These are phyloP conservation scores for Tilletia indica DNA, from an alignment of 1,284 basidiomycete species.

Conservation along the genomic window DNA sequence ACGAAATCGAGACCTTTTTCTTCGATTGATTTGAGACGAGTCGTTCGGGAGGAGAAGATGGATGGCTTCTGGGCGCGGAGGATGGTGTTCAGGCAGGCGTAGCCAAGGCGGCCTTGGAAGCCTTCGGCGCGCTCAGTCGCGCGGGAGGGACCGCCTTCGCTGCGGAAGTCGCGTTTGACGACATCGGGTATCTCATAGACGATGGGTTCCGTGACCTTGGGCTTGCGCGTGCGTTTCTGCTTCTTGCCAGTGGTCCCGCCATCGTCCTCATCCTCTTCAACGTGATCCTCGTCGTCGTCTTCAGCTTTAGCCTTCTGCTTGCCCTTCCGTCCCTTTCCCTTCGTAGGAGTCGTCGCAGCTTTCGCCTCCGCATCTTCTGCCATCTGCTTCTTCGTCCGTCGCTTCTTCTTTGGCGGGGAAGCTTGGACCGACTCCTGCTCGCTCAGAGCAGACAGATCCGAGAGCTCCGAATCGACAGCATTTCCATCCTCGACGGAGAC, in stretches of 20 bases:
- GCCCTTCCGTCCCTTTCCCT: background rate
- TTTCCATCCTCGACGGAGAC: background rate
- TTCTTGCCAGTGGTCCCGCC: background rate
- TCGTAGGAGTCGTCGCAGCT: background rate
- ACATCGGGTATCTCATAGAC: conserved; percentile 69
- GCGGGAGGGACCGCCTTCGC: conserved; percentile 34
- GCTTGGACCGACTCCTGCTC: background rate
- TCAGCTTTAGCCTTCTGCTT: conserved; percentile 9
- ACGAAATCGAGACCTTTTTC: conserved; percentile 69
- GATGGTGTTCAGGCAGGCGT: conserved; percentile 82
- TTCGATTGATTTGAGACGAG: conserved; percentile 64
- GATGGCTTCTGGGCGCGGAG: conserved; percentile 69
- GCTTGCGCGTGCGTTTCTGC: conserved; percentile 52
- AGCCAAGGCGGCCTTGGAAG: conserved; percentile 58
- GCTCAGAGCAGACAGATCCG: conserved; percentile 2
- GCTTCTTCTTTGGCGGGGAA: conserved; percentile 1
- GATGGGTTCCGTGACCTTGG: conserved; percentile 63
- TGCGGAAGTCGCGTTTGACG: conserved; percentile 34
- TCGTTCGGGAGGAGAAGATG: conserved; percentile 75
- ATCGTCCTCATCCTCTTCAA: background rate
- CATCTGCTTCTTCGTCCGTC: background rate
- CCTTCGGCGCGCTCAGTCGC: conserved; percentile 31
- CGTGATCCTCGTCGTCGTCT: background rate
- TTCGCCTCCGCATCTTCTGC: background rate
- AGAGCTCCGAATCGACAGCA: background rate